A percentile compares a stretch with the other conserved stretches of the same genome.
phyloP scores from a whole-genome alignment of 768 basidiomycete species.

The Termitomyces heimii region DNA sequence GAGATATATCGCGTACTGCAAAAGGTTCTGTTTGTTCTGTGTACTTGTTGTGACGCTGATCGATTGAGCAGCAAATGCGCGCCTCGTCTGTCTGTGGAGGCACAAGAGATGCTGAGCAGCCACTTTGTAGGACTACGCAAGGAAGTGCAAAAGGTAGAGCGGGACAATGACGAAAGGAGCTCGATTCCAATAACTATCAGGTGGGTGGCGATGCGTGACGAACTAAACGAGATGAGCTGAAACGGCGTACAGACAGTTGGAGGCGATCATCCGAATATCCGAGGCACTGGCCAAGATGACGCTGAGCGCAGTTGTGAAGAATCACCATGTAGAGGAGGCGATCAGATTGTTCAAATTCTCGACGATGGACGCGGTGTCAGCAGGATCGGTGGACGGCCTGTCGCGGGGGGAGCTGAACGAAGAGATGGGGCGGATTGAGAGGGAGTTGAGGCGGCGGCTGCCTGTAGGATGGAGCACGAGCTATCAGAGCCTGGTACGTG shows the following conservation, averaged over 20 bases:
- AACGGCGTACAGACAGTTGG: constrained; percentile 61
- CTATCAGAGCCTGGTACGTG: constrained; percentile 86
- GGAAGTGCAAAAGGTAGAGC: constrained; percentile 92
- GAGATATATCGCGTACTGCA: constrained; percentile 93
- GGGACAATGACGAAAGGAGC: constrained; percentile 94
- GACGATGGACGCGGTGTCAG: constrained; percentile 98
- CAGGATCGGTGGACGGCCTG: constrained; percentile 89
- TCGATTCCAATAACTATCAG: constrained; percentile 98
- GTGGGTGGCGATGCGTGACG: constrained; percentile 38
- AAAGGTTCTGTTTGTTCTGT: constrained; percentile 50
- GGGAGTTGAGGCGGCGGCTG: constrained; percentile 74
- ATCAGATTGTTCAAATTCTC: constrained; percentile 98
- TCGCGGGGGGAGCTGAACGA: constrained; percentile 90
- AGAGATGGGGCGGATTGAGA: constrained; percentile 87
- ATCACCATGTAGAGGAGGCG: constrained; percentile 95
- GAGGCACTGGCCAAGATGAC: constrained; percentile 96
- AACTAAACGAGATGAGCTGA: neutral
- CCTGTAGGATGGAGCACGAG: constrained; percentile 97
- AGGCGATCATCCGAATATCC: constrained; percentile 98
- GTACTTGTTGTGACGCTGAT: neutral
- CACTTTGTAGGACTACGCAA: constrained; percentile 92
- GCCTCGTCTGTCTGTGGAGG: constrained; percentile 87
- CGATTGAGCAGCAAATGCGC: constrained; percentile 76
- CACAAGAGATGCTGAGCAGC: constrained; percentile 93
- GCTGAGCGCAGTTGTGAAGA: constrained; percentile 77